Evolutionary conservation across 257 asterid species (phyloP).

Genomic region (Capsicum chinense): DNA sequence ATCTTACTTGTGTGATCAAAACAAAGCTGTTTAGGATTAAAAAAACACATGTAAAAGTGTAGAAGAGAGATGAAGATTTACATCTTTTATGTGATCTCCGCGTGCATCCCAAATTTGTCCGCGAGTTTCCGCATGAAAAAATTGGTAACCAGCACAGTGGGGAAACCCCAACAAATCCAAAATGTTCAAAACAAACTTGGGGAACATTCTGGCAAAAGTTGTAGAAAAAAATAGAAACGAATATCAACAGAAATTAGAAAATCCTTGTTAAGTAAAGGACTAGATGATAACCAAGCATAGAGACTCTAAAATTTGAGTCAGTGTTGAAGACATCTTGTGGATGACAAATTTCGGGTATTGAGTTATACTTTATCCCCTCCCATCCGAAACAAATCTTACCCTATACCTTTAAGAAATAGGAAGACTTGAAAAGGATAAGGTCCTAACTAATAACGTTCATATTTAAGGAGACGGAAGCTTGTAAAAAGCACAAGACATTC

Average conservation of each 20-base stretch:
- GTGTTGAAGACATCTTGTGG: background rate
- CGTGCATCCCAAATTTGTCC: constrained; percentile 78
- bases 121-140: constrained; percentile 85
- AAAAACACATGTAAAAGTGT: constrained; percentile 5
- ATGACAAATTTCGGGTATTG: background rate
- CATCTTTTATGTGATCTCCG: constrained; percentile 85
- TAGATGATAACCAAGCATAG: constrained; percentile 7
- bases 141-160: constrained; percentile 85
- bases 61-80: constrained; percentile 43
- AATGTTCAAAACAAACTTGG: constrained; percentile 72
- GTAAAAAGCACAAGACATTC: background rate
- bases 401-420: background rate
- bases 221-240: constrained; percentile 32
- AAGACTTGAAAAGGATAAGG: background rate
- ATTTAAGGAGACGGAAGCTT: background rate
- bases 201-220: constrained; percentile 95
- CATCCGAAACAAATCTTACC: background rate
- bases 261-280: background rate
- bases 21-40: background rate
- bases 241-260: background rate
- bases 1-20: background rate
- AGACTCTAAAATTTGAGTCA: background rate
- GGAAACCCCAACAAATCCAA: constrained; percentile 68
- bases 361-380: background rate
- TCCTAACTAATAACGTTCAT: background rate